These are phyloP conservation scores for Penicillium hesseltinei DNA, from an alignment of 2,329 filamentous ascomycete genomes.

Conservation along the genomic window DNA sequence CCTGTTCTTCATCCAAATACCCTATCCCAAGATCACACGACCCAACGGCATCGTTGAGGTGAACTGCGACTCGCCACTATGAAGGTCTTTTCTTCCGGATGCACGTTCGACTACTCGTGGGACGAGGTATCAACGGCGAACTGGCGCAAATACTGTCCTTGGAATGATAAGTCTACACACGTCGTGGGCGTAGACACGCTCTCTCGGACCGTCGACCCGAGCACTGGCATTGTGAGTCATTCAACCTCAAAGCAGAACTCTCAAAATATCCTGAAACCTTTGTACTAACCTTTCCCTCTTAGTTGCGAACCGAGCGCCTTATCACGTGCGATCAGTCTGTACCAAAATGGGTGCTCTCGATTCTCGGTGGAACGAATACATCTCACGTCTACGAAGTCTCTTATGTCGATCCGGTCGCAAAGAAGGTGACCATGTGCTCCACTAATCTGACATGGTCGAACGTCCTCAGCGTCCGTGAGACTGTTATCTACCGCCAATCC, in stretches of 20 bases:
- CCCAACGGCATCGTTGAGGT: neutral
- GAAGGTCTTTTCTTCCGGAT: conserved; percentile 91
- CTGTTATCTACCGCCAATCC: conserved; percentile 76
- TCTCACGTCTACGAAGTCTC: conserved; percentile 93
- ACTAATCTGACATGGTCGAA: conserved; percentile 93
- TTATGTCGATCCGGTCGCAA: conserved; percentile 79
- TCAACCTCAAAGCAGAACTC: neutral
- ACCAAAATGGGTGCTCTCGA: conserved; percentile 61
- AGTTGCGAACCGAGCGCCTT: conserved; percentile 70
- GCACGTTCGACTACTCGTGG: conserved; percentile 97
- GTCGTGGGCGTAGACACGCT: conserved; percentile 94
- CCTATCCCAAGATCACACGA: neutral
- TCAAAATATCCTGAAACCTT: neutral
- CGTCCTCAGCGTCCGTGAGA: conserved; percentile 87
- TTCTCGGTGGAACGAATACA: conserved; percentile 76
- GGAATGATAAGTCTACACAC: conserved; percentile 98
- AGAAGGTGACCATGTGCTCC: conserved; percentile 94
- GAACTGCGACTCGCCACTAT: conserved; percentile 51
- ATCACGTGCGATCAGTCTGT: conserved; percentile 51
- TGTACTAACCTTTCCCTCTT: conserved; percentile 15
- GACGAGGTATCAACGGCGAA: conserved; percentile 96
- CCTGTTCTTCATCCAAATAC: neutral
- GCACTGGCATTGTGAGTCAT: conserved; percentile 63
- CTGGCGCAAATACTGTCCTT: conserved; percentile 98
- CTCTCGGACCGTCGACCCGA: conserved; percentile 64